Percentiles rank a stretch among this genome's conserved stretches.
These are phyloP conservation scores for Rhododendron ovatum DNA, from an alignment of 148 eudicot species.

Conservation along the genomic window DNA sequence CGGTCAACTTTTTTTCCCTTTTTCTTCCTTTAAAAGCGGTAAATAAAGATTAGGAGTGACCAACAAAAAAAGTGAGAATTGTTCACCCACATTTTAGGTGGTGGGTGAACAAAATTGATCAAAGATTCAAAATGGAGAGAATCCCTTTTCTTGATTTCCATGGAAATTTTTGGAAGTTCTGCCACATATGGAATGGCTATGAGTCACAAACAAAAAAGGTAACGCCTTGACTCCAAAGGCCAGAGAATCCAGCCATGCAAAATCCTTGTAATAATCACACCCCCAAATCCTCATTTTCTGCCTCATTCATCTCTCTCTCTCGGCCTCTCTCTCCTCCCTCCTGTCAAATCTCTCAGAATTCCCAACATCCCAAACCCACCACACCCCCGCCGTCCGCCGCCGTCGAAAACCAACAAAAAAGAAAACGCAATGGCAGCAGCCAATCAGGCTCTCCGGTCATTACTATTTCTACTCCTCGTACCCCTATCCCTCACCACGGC, in stretches of 20 bases:
- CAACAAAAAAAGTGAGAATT: not conserved
- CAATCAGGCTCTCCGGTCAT: slow-evolving; percentile 47
- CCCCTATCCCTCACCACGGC: slow-evolving; percentile 42
- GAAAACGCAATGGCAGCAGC: slow-evolving; percentile 28
- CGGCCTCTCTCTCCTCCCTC: not conserved
- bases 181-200: not conserved
- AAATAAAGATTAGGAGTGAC: not conserved
- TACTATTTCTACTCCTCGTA: slow-evolving; percentile 36
- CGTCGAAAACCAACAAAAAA: not conserved
- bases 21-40: not conserved
- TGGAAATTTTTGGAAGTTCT: not conserved
- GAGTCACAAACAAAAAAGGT: not conserved
- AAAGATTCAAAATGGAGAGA: not conserved
- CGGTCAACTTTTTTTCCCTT: not conserved
- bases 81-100: not conserved
- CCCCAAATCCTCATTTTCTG: not conserved
- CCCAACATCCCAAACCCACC: not conserved
- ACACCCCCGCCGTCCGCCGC: not conserved
- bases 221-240: not conserved
- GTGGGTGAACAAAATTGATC: not conserved
- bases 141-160: not conserved
- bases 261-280: not conserved
- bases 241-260: not conserved
- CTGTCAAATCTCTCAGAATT: not conserved
- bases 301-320: not conserved